These are phyloP conservation scores for Oehlia diaphana DNA, from an alignment of 192 early-diverging fungal species.

Conservation along the genomic window DNA sequence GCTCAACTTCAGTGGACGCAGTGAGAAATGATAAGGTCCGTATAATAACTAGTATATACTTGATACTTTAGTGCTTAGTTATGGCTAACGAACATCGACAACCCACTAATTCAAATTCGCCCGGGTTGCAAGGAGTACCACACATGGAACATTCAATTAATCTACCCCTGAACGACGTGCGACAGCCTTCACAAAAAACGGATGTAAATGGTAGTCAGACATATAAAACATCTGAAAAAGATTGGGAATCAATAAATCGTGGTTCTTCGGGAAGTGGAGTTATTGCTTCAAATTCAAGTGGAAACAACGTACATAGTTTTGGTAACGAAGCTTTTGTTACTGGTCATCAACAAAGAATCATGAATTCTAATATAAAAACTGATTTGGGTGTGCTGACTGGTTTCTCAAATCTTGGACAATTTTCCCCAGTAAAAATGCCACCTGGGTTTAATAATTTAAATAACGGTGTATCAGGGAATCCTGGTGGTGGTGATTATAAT, in stretches of 20 bases:
- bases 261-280: neutral
- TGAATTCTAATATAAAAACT: neutral
- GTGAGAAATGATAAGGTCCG: neutral
- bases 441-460: slow-evolving; percentile 20
- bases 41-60: slow-evolving; percentile 7
- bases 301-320: neutral
- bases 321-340: slow-evolving; percentile 3
- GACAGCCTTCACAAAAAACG: neutral
- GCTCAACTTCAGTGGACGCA: neutral
- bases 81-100: slow-evolving; percentile 23
- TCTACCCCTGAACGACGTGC: slow-evolving; percentile 7
- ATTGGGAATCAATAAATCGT: slow-evolving; percentile 3
- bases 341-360: neutral
- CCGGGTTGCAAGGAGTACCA: slow-evolving; percentile 10
- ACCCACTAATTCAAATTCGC: slow-evolving; percentile 1
- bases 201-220: neutral
- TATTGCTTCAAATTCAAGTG: neutral
- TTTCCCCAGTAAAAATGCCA: slow-evolving; percentile 9
- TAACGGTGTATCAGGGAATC: slow-evolving; percentile 7
- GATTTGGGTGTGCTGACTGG: neutral
- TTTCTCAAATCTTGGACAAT: slow-evolving; percentile 18
- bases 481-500: neutral
- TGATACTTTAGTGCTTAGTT: neutral
- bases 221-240: slow-evolving; percentile 10
- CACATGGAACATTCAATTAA: neutral